Percentiles rank a stretch among this genome's conserved stretches.
Evolutionary conservation across 495 filamentous ascomycete species (phyloP).

Genomic region (Xylaria scruposa): DNA sequence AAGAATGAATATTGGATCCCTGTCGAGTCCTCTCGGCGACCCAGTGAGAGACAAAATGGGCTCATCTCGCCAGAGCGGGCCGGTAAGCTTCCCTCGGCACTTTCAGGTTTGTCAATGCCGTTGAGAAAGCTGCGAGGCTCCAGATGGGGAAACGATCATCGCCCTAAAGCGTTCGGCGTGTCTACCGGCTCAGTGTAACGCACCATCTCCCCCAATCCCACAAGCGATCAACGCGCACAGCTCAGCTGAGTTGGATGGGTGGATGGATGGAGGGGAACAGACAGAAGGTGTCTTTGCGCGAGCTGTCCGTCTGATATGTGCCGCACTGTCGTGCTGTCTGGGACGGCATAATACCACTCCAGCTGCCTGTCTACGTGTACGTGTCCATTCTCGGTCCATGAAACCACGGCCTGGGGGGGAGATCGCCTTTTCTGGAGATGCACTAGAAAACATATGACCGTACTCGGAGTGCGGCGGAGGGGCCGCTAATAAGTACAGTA

Average conservation of each 20-base stretch:
- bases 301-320: conserved; percentile 25
- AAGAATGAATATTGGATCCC: conserved; percentile 15
- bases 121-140: conserved; percentile 24
- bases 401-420: conserved; percentile 15
- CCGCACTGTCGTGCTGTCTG: conserved; percentile 25
- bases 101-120: conserved; percentile 28
- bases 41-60: conserved; percentile 23
- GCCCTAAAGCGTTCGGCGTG: conserved; percentile 28
- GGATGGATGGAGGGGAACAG: neutral
- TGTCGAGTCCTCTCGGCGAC: conserved; percentile 21
- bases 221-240: conserved; percentile 28
- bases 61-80: conserved; percentile 30
- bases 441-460: conserved; percentile 29
- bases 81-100: conserved; percentile 29
- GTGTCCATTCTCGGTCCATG: conserved; percentile 26
- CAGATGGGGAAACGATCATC: conserved; percentile 21
- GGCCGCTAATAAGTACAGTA: conserved; percentile 14
- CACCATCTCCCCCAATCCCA: conserved; percentile 19
- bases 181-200: conserved; percentile 31
- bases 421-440: conserved; percentile 20
- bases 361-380: conserved; percentile 24
- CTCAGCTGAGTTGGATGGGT: conserved; percentile 16
- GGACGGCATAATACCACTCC: conserved; percentile 19
- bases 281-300: conserved; percentile 20
- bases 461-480: conserved; percentile 20